Conservation (phyloP, 805 yeast species). For the Pichia scutulata region DNA sequence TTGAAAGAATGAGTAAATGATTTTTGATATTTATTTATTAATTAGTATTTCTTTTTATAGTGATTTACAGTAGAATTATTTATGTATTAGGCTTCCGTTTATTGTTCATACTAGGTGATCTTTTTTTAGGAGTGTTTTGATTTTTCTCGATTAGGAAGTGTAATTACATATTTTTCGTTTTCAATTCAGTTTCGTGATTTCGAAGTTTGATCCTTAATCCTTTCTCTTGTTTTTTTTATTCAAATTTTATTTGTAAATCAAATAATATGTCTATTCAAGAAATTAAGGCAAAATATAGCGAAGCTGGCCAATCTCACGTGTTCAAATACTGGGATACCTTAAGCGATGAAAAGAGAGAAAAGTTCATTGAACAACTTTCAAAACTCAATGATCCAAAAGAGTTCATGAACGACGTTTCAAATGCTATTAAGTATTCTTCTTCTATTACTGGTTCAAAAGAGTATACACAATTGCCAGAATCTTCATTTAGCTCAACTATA, state of each 20-base stretch:
- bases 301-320: conserved; percentile 48
- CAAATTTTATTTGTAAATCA: background rate
- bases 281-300: conserved; percentile 24
- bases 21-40: background rate
- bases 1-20: background rate
- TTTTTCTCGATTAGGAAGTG: background rate
- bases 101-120: background rate
- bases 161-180: background rate
- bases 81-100: background rate
- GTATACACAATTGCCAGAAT: conserved; percentile 45
- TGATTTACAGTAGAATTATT: background rate
- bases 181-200: background rate
- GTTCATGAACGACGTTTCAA: conserved; percentile 34
- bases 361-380: conserved; percentile 35
- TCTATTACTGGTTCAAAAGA: conserved; percentile 16
- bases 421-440: conserved; percentile 37
- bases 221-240: background rate
- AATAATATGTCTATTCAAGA: background rate
- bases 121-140: background rate
- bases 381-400: conserved; percentile 34
- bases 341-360: conserved; percentile 27
- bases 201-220: background rate
- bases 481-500: conserved; percentile 45
- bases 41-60: no score
- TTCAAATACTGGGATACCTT: conserved; percentile 41